Conservation (phyloP, 2,329 filamentous ascomycete species). For the Bipolaris bicolor region DNA sequence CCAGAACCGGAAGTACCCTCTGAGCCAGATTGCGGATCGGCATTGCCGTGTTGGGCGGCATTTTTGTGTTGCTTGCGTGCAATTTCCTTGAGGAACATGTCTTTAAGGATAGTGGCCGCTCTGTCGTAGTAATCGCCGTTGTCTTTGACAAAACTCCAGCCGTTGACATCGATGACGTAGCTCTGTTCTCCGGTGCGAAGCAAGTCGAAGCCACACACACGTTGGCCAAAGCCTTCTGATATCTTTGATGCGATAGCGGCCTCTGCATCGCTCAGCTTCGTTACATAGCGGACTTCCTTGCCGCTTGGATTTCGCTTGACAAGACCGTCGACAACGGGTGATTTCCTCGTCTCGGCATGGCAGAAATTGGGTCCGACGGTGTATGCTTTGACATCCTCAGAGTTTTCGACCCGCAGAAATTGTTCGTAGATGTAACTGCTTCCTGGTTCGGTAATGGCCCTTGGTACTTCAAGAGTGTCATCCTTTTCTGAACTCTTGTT, state of each 20-base stretch:
- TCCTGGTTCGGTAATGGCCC: constrained; percentile 78
- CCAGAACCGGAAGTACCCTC: constrained; percentile 22
- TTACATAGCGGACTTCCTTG: constrained; percentile 96
- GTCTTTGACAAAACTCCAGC: constrained; percentile 99
- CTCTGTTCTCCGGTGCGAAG: constrained; percentile 86
- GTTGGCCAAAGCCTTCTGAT: constrained; percentile 87
- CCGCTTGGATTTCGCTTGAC: constrained; percentile 96
- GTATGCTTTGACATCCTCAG: constrained; percentile 98
- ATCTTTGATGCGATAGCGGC: constrained; percentile 87
- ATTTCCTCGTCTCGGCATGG: constrained; percentile 96
- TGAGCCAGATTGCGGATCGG: constrained; percentile 39
- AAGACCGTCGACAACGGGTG: constrained; percentile 93
- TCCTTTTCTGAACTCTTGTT: constrained; percentile 99
- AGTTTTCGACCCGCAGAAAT: constrained; percentile 94
- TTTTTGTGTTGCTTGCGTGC: constrained; percentile 60
- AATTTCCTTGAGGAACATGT: constrained; percentile 86
- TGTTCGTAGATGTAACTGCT: constrained; percentile 96
- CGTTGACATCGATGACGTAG: constrained; percentile 98
- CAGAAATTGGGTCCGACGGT: constrained; percentile 93
- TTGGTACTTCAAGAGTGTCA: constrained; percentile 73
- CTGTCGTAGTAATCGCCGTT: constrained; percentile 98
- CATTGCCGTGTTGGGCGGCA: constrained; percentile 47
- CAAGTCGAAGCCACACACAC: constrained; percentile 95
- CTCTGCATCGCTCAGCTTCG: constrained; percentile 79
- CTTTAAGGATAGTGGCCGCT: constrained; percentile 81